These are phyloP conservation scores for Eimeria sp. DNA, from an alignment of 169 alveolate genomes.

Conservation along the genomic window DNA sequence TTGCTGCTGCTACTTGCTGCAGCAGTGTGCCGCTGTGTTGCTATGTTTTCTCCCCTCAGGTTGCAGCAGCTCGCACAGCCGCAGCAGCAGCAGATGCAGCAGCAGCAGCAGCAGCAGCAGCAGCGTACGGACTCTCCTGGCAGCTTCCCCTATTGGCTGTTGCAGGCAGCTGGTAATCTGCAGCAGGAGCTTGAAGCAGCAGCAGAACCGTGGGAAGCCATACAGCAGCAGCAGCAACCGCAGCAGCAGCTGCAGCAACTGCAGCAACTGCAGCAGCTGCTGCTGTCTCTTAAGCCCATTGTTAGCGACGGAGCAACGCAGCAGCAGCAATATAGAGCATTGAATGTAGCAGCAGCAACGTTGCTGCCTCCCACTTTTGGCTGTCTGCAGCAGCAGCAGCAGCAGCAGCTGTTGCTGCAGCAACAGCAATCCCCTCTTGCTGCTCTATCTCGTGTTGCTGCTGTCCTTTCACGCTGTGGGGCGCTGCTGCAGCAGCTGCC, in stretches of 20 bases:
- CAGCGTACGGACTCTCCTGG: background rate
- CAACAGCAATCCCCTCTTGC: background rate
- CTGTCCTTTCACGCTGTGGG: background rate
- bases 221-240: conserved; percentile 8
- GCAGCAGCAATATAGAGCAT: conserved; percentile 54
- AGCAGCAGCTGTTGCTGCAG: background rate
- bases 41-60: background rate
- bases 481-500: conserved; percentile 57
- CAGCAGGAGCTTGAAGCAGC: conserved; percentile 75
- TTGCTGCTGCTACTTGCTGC: conserved; percentile 23
- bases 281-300: background rate
- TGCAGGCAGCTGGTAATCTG: conserved; percentile 62
- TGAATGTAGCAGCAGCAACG: conserved; percentile 36
- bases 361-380: background rate
- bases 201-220: conserved; percentile 13
- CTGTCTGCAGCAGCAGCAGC: conserved; percentile 22
- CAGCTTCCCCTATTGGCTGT: conserved; percentile 51
- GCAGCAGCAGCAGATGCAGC: conserved; percentile 38
- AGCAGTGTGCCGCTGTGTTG: background rate
- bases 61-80: conserved; percentile 37
- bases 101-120: conserved; percentile 56
- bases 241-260: conserved; percentile 6
- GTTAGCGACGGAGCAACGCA: conserved; percentile 5
- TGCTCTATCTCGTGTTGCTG: conserved; percentile 58
- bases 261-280: conserved; percentile 44